phyloP scores from a whole-genome alignment of 495 filamentous ascomycete species.

The Niebla homalea region DNA sequence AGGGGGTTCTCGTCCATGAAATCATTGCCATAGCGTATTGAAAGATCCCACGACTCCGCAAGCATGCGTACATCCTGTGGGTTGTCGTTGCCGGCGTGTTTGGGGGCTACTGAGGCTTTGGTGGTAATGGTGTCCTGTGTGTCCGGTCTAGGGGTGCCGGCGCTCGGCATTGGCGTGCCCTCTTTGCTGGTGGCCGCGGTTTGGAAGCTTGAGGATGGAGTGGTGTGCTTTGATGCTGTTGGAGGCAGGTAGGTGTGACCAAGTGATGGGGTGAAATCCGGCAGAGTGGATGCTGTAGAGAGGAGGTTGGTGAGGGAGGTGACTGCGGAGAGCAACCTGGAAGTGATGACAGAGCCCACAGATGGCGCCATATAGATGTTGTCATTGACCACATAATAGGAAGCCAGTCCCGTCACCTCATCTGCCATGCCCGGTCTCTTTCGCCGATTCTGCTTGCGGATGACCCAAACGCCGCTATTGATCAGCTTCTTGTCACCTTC shows the following conservation, averaged over 20 bases:
- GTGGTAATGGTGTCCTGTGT: conserved; percentile 24
- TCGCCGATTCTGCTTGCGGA: conserved; percentile 73
- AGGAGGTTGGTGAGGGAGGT: conserved; percentile 57
- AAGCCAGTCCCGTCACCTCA: conserved; percentile 57
- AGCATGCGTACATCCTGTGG: conserved; percentile 41
- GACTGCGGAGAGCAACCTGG: conserved; percentile 54
- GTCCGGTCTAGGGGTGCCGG: conserved; percentile 23
- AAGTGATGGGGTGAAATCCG: conserved; percentile 56
- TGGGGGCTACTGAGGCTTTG: conserved; percentile 10
- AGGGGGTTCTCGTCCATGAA: conserved; percentile 89
- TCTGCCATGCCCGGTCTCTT: conserved; percentile 45
- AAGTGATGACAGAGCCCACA: conserved; percentile 61
- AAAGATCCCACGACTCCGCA: conserved; percentile 52
- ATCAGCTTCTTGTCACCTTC: conserved; percentile 42
- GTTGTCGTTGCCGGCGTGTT: conserved; percentile 16
- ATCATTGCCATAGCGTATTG: conserved; percentile 55
- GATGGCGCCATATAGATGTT: conserved; percentile 84
- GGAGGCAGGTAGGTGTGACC: conserved; percentile 62
- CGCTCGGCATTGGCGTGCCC: conserved; percentile 46
- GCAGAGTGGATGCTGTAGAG: conserved; percentile 44
- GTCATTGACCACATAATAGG: conserved; percentile 74
- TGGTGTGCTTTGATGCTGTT: conserved; percentile 24
- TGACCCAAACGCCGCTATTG: conserved; percentile 69
- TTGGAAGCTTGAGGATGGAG: conserved; percentile 18
- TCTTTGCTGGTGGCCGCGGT: conserved; percentile 38